phyloP scores from a whole-genome alignment of 2,329 filamentous ascomycete genomes.

The Penicillium sp. region DNA sequence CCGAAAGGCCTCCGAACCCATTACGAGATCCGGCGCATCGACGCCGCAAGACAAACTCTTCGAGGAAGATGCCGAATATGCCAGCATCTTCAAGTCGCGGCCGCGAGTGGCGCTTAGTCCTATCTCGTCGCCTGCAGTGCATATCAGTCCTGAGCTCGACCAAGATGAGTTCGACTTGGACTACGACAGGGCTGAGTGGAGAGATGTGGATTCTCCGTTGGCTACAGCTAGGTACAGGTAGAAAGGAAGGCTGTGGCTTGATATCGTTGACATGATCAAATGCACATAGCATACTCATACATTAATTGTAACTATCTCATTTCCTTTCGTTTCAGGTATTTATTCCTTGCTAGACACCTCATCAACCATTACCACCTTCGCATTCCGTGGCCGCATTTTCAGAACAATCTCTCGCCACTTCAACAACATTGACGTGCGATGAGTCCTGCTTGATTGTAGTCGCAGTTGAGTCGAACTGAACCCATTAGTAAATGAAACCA shows the following conservation, averaged over 20 bases:
- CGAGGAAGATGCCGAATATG: constrained; percentile 70
- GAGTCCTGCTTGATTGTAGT: neutral
- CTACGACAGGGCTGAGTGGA: constrained; percentile 16
- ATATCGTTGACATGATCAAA: neutral
- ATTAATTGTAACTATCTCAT: neutral
- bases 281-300: neutral
- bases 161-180: constrained; percentile 24
- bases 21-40: constrained; percentile 35
- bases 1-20: constrained; percentile 30
- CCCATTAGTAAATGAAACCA: neutral
- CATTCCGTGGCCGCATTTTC: neutral
- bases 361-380: neutral
- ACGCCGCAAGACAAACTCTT: constrained; percentile 70
- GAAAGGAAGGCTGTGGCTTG: neutral
- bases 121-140: constrained; percentile 44
- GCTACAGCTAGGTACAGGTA: constrained; percentile 9
- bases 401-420: neutral
- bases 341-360: neutral
- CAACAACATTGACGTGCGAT: neutral
- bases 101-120: constrained; percentile 80
- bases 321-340: neutral
- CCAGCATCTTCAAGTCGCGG: constrained; percentile 79
- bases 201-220: constrained; percentile 24
- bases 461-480: neutral
- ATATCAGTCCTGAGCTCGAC: constrained; percentile 30